Base-by-base conservation (phyloP, 2,329 filamentous ascomycete genomes). In the Neocatenulostroma microsporum region DNA sequence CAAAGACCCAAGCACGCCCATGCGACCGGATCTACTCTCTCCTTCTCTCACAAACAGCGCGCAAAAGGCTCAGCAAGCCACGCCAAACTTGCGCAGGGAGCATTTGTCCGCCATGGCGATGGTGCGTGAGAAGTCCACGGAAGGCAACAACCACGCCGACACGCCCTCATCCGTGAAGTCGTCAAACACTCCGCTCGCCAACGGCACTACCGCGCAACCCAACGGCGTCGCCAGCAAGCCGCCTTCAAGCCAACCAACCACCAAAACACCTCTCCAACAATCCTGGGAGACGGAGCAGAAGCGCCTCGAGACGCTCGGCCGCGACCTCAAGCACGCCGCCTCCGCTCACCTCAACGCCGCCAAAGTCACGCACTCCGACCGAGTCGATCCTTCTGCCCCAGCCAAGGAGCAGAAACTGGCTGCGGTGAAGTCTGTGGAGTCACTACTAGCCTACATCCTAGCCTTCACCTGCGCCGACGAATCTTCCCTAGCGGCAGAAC, bases 311-410 rank as follows among this genome's bases (percentile, higher is more conserved):
- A 53, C 49, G 3, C 55, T 66, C 36, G 67, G 66, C 8, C 61
- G 63, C 6, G 56, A 62, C 2, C 51, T 70, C n/a, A 70, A 70
- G 50, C 65, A 69, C 36, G 60, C 64, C 32, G 58, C 60, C 2
- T 55, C 61, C 26, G 61, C 60, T 35, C 55, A 64, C 34, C 49
- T 57, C 26, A 49, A 53, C 6, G 49, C 41, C 17, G 34, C 25
- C 12, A 21, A 49, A 6, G 29, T 29, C n/a, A 15, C 27, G 5
- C 8, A 19, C 14, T 34, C 34, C 12, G n/a, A n/a, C n/a, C n/a
- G n/a, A n/a, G n/a, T n/a, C n/a, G 28, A 31, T 10, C 7, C 24
- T 10, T 7, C 6, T 9, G 20, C 14, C 43, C 46, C 30, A 48
- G 45, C 9, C 49, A 53, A 21, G 13, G 44, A 50, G 20, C 38